These are phyloP conservation scores for Pleodorina starrii DNA, from an alignment of 139 green algal species.

Conservation along the genomic window DNA sequence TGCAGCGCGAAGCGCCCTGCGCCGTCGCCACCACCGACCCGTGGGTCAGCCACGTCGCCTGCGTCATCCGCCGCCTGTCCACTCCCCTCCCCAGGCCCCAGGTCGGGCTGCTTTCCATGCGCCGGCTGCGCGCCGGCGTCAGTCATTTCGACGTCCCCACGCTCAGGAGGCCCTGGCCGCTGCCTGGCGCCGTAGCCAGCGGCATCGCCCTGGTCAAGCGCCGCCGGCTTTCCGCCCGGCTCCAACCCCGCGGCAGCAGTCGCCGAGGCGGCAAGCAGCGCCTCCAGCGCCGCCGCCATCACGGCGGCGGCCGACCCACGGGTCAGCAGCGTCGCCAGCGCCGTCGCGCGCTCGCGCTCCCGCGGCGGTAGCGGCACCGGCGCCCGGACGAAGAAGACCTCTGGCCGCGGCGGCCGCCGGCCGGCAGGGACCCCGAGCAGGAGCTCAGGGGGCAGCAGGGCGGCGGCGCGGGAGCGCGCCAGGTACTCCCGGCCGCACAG, in stretches of 20 bases:
- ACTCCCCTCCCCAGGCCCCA: too few relatives aligned
- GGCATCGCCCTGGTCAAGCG: too few relatives aligned
- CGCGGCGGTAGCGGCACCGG: not conserved
- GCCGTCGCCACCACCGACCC: not conserved
- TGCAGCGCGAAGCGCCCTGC: slow-evolving; percentile 19
- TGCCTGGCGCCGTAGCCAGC: too few relatives aligned
- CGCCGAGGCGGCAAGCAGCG: not conserved
- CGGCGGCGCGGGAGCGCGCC: not conserved
- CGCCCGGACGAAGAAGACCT: not conserved
- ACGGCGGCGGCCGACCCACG: not conserved
- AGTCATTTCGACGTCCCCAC: too few relatives aligned
- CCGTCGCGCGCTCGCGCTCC: not conserved
- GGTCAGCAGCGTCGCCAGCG: slow-evolving; percentile 25
- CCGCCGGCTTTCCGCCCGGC: too few relatives aligned
- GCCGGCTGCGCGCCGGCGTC: too few relatives aligned
- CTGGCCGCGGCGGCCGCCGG: not conserved
- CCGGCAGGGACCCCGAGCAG: not conserved
- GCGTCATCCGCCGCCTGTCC: too few relatives aligned
- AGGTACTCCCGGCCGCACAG: slow-evolving; percentile 2
- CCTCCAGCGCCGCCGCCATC: not conserved
- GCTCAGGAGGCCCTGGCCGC: too few relatives aligned
- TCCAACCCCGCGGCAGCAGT: not conserved
- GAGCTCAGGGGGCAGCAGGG: not conserved
- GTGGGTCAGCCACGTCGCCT: too few relatives aligned
- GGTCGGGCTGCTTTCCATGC: too few relatives aligned